Conservation (phyloP, 176 grass and related monocot species). For the Guadua angustifolia region DNA sequence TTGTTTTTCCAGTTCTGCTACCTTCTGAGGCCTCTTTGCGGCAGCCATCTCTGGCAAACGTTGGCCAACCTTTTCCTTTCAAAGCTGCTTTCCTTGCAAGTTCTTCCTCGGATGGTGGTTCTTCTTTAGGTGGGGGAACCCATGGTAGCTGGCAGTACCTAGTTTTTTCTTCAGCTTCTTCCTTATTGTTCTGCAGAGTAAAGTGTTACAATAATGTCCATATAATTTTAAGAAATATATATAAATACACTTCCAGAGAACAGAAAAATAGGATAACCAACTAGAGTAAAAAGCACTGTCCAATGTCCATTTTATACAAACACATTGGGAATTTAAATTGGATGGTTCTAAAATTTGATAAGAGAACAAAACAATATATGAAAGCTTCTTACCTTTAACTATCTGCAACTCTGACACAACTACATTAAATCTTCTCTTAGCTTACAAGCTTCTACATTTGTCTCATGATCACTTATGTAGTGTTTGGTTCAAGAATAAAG, state of each 20-base stretch:
- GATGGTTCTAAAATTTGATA: constrained; percentile 12
- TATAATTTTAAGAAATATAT: not conserved
- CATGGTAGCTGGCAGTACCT: constrained; percentile 96
- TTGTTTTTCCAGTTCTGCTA: constrained; percentile 69
- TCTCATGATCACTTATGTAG: no score
- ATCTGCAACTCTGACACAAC: constrained; percentile 80
- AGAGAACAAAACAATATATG: constrained; percentile 25
- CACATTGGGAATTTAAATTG: constrained; percentile 25
- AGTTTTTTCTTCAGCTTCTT: constrained; percentile 92
- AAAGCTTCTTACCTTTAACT: constrained; percentile 67
- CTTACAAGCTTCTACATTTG: no score
- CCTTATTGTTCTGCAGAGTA: constrained; percentile 75
- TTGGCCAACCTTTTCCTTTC: constrained; percentile 94
- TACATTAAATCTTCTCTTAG: no score
- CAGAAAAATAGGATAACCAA: constrained; percentile 4
- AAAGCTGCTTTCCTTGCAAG: constrained; percentile 88
- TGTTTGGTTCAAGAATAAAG: no score
- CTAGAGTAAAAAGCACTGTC: constrained; percentile 16
- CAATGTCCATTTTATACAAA: constrained; percentile 23
- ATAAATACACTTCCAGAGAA: not conserved
- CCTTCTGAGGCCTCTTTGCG: constrained; percentile 76
- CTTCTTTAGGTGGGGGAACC: constrained; percentile 85
- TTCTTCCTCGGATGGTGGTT: constrained; percentile 91
- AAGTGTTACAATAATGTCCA: constrained; percentile 36
- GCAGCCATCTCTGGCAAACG: constrained; percentile 92